phyloP scores from a whole-genome alignment of 139 green algal species.

The Tetraselmis chui region DNA sequence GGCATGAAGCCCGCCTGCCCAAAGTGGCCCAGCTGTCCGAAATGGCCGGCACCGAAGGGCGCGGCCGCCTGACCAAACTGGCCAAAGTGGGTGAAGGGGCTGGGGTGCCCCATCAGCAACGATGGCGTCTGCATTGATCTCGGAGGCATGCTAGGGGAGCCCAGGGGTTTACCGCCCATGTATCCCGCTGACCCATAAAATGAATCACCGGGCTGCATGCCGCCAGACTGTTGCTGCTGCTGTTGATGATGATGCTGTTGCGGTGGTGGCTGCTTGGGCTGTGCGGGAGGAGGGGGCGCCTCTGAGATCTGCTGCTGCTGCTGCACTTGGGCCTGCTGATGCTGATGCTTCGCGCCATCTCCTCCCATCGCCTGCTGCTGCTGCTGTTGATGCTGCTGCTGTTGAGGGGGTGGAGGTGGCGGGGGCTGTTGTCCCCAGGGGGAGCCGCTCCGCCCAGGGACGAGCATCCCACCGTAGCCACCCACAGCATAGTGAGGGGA shows the following conservation, averaged over 20 bases:
- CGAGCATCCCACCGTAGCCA: neutral
- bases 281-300: too few relatives aligned
- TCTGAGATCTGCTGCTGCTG: neutral
- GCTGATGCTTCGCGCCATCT: neutral
- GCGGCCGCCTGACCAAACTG: neutral
- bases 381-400: neutral
- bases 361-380: neutral
- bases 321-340: too few relatives aligned
- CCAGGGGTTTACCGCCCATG: too few relatives aligned
- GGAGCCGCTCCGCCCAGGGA: neutral
- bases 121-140: too few relatives aligned
- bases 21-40: neutral
- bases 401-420: neutral
- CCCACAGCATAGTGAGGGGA: neutral
- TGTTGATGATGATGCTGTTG: too few relatives aligned
- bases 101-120: neutral
- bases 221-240: too few relatives aligned
- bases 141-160: too few relatives aligned
- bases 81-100: neutral
- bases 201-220: neutral
- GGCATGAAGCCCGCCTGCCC: neutral
- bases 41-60: neutral
- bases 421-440: neutral
- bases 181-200: neutral
- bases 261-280: neutral